phyloP scores from a whole-genome alignment of 495 filamentous ascomycete species.

The Penicillium manginii region DNA sequence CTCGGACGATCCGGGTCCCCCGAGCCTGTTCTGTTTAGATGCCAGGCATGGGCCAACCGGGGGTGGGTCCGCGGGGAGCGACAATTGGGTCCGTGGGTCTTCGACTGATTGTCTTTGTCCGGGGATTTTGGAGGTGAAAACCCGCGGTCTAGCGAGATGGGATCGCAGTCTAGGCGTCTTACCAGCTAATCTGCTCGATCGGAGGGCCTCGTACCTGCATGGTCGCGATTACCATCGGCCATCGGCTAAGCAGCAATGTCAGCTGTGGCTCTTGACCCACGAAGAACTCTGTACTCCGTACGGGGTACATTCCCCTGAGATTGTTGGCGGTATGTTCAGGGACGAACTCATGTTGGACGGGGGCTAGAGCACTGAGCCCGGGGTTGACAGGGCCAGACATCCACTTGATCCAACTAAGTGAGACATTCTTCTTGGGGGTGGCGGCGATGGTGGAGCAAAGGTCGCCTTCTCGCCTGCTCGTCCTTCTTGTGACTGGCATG shows the following conservation, averaged over 20 bases:
- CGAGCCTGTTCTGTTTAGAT: not conserved
- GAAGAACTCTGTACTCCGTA: not conserved
- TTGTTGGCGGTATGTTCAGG: not conserved
- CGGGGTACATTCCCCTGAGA: not conserved
- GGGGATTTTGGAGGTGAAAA: not conserved
- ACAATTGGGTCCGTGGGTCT: not conserved
- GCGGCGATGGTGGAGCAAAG: constrained; percentile 3
- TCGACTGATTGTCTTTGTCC: not conserved
- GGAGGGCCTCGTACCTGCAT: constrained; percentile 16
- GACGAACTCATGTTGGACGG: not conserved
- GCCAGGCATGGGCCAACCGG: not conserved
- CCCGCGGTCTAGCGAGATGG: not conserved
- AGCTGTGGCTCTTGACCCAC: not conserved
- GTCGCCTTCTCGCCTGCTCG: constrained; percentile 1
- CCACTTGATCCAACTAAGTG: constrained; percentile 17
- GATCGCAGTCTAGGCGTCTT: not conserved
- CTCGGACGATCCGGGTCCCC: constrained; percentile 2
- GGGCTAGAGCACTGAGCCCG: not conserved
- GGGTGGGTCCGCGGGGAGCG: constrained; percentile 3
- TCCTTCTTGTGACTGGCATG: constrained; percentile 3
- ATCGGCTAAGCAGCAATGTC: constrained; percentile 1
- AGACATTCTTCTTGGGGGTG: constrained; percentile 17
- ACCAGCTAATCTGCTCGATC: constrained; percentile 5
- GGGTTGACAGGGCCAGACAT: constrained; percentile 2
- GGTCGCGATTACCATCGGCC: constrained; percentile 7